Base-by-base conservation (phyloP, 2,329 filamentous ascomycete species). In the Stagonosporopsis rhizophila region DNA sequence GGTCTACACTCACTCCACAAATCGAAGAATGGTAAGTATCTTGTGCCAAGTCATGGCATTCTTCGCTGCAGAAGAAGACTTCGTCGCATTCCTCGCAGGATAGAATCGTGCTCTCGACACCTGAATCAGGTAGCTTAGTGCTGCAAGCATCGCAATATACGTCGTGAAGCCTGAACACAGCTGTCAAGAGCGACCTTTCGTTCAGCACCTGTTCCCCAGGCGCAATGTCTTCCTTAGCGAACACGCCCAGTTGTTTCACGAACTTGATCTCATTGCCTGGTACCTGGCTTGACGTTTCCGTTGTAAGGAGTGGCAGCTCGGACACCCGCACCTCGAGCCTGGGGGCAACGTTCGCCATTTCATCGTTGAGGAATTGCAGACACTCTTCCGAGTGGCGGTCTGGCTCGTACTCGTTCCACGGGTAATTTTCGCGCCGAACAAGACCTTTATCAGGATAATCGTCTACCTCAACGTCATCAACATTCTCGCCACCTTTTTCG, bases 141-240 rank as follows among this genome's bases (percentile, higher is more conserved):
- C 92, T 92, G 75, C 94, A 98, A 14, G 92, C 92, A 75, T 98
- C 94, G 75, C 94, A 98, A 27, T 94, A 84, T 4, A 89, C 83
- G 60, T 96, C 92, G 71, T 96, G 92, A 12, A 95, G 84, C 27
- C 92, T 87, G 72, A 95, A 95, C 66, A 94, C 95, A 41, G 91
- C 93, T 2, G 93, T 96, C 37, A 99, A 80, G 7, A 96, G 83
- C 8, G 92, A 95, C 58, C 89, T 90, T 71, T 99, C 95, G 44
- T 85, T 81, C 27, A 99, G 83, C 2, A 97, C 87, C 6, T 83
- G 81, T 72, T 96, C 90, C 9, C 90, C 90, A 0, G 92, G 86
- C 0, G 81, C 78, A 34, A 98, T 90, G 62, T 96, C 88, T 61
- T 90, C 85, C 66, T 87, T 91, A 7, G 93, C 94, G 73, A 98